A percentile compares a stretch with the other conserved stretches of the same genome.
These are phyloP conservation scores for Thalassiosira exigua DNA, from an alignment of 352 stramenopile species.

Conservation along the genomic window DNA sequence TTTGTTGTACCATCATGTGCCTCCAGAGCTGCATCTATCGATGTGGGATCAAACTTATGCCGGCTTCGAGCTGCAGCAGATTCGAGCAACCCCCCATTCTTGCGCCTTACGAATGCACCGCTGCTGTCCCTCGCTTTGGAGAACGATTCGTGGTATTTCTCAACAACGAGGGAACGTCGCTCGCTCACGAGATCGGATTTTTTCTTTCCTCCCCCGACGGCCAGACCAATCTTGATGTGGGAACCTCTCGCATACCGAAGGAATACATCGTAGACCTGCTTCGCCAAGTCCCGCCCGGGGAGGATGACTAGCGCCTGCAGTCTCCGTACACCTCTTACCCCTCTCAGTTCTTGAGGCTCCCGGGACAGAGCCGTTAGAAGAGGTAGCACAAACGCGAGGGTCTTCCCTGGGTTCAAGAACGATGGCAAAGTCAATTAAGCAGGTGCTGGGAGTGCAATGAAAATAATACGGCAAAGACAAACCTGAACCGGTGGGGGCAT, in stretches of 20 bases:
- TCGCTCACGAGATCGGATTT: conserved; percentile 51
- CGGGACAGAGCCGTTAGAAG: conserved; percentile 90
- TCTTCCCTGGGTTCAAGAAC: no score
- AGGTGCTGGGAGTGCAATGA: no score
- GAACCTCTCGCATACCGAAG: conserved; percentile 81
- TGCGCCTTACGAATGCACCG: conserved; percentile 42
- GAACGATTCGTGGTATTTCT: conserved; percentile 44
- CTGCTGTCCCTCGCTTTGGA: conserved; percentile 40
- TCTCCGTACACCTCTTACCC: conserved; percentile 81
- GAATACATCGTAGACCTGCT: conserved; percentile 85
- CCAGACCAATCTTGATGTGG: conserved; percentile 89
- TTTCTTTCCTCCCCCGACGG: conserved; percentile 79
- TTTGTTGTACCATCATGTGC: conserved; percentile 51
- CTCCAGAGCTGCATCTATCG: conserved; percentile 58
- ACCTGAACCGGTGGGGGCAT: conserved; percentile 95
- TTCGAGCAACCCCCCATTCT: conserved; percentile 36
- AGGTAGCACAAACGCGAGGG: conserved; percentile 95
- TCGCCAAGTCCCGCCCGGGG: conserved; percentile 94
- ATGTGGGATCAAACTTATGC: conserved; percentile 64
- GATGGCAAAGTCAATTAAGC: no score
- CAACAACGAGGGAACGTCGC: conserved; percentile 52
- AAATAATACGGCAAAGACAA: no score
- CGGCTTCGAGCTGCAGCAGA: conserved; percentile 26
- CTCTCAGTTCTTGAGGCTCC: neutral
- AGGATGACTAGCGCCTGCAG: conserved; percentile 95